Evolutionary conservation across 2,329 filamentous ascomycete species (phyloP).

Genomic region (Colletotrichum sp.): DNA sequence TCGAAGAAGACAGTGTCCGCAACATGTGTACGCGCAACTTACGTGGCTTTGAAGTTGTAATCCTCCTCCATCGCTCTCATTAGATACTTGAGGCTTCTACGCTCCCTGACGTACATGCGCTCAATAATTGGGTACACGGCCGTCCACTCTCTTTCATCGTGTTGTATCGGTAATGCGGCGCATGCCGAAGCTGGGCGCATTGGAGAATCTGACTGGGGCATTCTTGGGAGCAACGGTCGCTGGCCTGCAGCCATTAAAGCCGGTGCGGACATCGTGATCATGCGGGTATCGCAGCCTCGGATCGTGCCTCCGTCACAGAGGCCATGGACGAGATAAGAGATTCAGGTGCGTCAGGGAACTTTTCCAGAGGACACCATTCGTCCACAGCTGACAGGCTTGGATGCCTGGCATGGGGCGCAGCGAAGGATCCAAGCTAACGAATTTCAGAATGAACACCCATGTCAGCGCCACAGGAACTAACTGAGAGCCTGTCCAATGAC

Average conservation of each 20-base stretch:
- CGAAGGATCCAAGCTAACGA: background rate
- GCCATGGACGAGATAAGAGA: background rate
- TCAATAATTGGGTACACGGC: constrained; percentile 24
- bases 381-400: background rate
- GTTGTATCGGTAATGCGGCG: background rate
- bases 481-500: background rate
- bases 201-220: background rate
- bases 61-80: constrained; percentile 23
- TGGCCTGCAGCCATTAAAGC: background rate
- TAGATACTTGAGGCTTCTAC: constrained; percentile 25
- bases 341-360: background rate
- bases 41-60: constrained; percentile 26
- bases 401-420: background rate
- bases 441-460: background rate
- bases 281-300: background rate
- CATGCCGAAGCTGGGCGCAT: background rate
- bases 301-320: background rate
- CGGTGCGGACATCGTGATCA: background rate
- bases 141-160: constrained; percentile 25
- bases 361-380: background rate
- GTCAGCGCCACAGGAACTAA: background rate
- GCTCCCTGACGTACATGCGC: constrained; percentile 26
- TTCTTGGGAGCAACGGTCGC: background rate
- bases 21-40: background rate
- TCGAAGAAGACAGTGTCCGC: background rate